Percentiles rank a stretch among this genome's conserved stretches.
Evolutionary conservation across 2,329 filamentous ascomycete genomes (phyloP).

Genomic region (Aspergillus melleus): DNA sequence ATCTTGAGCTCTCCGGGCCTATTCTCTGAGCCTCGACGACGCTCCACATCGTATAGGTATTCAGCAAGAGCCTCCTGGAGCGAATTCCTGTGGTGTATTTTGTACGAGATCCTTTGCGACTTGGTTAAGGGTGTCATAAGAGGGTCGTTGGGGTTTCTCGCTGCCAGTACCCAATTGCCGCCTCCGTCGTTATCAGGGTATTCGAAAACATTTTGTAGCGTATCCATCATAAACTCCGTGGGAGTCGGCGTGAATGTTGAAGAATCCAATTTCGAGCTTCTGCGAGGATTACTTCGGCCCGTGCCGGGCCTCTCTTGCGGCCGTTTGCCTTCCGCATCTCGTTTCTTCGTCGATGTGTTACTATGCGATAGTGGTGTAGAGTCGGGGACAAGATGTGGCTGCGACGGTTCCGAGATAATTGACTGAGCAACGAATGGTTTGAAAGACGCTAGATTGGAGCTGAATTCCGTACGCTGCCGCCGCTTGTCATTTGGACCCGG

Average conservation of each 20-base stretch:
- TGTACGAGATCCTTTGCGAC: slow-evolving; percentile 10
- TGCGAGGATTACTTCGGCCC: slow-evolving; percentile 6
- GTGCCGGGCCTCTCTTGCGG: not conserved
- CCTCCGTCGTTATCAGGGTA: slow-evolving; percentile 6
- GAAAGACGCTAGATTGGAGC: not conserved
- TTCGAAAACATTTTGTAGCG: slow-evolving; percentile 25
- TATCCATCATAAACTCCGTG: slow-evolving; percentile 32
- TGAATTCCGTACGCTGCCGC: not conserved
- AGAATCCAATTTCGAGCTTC: not conserved
- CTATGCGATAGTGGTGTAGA: not conserved
- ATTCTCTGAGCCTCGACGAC: slow-evolving; percentile 20
- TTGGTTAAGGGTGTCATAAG: slow-evolving; percentile 13
- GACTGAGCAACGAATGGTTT: not conserved
- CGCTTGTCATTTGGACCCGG: not conserved
- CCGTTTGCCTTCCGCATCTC: not conserved
- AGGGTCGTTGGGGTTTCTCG: not conserved
- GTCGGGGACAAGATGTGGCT: not conserved
- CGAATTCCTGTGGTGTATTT: slow-evolving; percentile 19
- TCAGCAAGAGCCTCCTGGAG: slow-evolving; percentile 40
- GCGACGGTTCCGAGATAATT: not conserved
- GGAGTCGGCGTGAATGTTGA: slow-evolving; percentile 21
- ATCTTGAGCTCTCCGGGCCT: not conserved
- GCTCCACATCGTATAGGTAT: slow-evolving; percentile 38
- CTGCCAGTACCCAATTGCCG: slow-evolving; percentile 9
- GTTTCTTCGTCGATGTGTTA: not conserved